Percentiles rank a stretch among this genome's conserved stretches.
Evolutionary conservation across 192 early-diverging fungal species (phyloP).

Genomic region (Gaertneriomyces semiglobifer): DNA sequence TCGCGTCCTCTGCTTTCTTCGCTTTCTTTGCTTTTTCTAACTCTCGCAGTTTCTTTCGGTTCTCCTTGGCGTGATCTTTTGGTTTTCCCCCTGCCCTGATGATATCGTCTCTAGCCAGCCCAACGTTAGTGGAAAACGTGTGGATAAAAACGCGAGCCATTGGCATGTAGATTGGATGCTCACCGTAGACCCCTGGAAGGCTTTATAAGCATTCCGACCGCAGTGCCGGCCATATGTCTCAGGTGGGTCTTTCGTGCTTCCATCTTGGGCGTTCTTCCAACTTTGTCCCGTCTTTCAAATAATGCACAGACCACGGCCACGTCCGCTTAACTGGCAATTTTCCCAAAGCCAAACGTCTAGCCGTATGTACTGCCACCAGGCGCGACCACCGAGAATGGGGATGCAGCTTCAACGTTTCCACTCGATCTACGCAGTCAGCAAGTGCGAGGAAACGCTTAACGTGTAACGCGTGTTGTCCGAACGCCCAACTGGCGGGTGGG

Average conservation of each 20-base stretch:
- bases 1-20: constrained; percentile 27
- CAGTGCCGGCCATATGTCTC: constrained; percentile 50
- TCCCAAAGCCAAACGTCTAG: too few relatives aligned
- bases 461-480: too few relatives aligned
- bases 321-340: too few relatives aligned
- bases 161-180: neutral
- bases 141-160: neutral
- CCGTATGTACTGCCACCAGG: too few relatives aligned
- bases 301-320: too few relatives aligned
- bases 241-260: constrained; percentile 45
- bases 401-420: too few relatives aligned
- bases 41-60: constrained; percentile 37
- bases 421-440: too few relatives aligned
- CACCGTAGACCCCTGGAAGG: constrained; percentile 50
- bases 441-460: too few relatives aligned
- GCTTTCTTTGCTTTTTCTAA: constrained; percentile 32
- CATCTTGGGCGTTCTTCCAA: constrained; percentile 7
- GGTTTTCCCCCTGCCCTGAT: constrained; percentile 43
- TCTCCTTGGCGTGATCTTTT: constrained; percentile 51
- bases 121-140: neutral
- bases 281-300: too few relatives aligned
- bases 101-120: constrained; percentile 48
- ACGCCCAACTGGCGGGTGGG: too few relatives aligned
- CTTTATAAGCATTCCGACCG: constrained; percentile 49
- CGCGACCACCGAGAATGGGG: too few relatives aligned